These are phyloP conservation scores for Fraxinus sp. DNA, from an alignment of 305 asterid species.

Conservation along the genomic window DNA sequence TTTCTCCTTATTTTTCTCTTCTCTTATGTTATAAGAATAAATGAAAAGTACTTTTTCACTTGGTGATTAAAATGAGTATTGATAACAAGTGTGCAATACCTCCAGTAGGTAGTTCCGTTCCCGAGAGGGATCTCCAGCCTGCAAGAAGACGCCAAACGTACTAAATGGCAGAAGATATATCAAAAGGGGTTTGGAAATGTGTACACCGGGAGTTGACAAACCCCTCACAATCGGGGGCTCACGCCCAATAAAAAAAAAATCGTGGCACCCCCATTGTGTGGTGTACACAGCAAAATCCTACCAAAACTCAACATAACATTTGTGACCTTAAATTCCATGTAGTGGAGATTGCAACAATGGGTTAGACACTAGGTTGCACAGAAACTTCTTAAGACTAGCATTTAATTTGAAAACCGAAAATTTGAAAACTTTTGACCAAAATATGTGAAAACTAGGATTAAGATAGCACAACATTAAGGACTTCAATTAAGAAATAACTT, in stretches of 20 bases:
- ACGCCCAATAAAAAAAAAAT: too few species aligned
- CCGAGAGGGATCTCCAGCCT: constrained; percentile 76
- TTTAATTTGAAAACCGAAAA: neutral
- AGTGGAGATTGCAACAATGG: neutral
- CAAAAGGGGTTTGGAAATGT: too few species aligned
- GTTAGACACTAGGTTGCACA: neutral
- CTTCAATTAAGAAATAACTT: neutral
- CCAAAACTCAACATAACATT: constrained; percentile 2
- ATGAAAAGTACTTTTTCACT: neutral
- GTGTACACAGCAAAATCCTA: too few species aligned
- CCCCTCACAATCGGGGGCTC: too few species aligned
- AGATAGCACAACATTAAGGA: neutral
- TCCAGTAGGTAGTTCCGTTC: constrained; percentile 61
- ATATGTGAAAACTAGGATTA: neutral
- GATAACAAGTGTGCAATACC: constrained; percentile 35
- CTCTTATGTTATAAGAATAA: neutral
- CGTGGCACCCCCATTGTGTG: too few species aligned
- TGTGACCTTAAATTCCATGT: constrained; percentile 13
- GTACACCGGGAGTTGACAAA: too few species aligned
- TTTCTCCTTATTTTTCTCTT: neutral
- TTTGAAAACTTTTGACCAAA: neutral
- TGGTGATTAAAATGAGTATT: neutral
- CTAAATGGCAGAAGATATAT: neutral
- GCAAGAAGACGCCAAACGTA: constrained; percentile 25
- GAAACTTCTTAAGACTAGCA: neutral